Conservation (phyloP, 2,329 filamentous ascomycete genomes). For the Colletotrichum tofieldiae region DNA sequence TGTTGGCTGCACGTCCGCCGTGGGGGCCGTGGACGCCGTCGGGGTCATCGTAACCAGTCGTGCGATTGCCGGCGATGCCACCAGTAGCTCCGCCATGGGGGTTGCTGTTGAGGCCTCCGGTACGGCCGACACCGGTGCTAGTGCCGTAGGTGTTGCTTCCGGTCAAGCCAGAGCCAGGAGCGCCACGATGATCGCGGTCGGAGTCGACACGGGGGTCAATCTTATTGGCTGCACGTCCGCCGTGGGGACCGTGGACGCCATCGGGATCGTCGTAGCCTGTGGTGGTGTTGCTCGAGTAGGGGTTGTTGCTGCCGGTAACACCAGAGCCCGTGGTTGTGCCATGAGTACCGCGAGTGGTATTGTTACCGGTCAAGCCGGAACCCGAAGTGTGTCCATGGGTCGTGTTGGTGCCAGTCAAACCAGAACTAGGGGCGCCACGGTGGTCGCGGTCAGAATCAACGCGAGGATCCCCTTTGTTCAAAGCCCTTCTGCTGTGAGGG, state of each 20-base stretch:
- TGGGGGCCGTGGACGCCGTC: constrained; percentile 31
- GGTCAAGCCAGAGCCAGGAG: constrained; percentile 17
- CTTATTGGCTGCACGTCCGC: constrained; percentile 59
- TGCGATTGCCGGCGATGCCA: constrained; percentile 50
- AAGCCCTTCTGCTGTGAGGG: constrained; percentile 55
- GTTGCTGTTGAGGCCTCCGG: constrained; percentile 46
- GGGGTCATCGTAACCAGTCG: constrained; percentile 28
- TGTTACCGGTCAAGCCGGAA: constrained; percentile 44
- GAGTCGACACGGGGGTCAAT: constrained; percentile 65
- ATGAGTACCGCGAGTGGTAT: constrained; percentile 54
- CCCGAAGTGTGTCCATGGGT: background rate
- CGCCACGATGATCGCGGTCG: constrained; percentile 54
- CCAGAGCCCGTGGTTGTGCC: constrained; percentile 59
- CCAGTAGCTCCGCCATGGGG: constrained; percentile 48
- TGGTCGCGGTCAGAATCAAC: constrained; percentile 62
- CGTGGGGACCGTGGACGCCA: constrained; percentile 53
- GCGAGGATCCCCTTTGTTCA: constrained; percentile 65
- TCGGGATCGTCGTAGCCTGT: constrained; percentile 35
- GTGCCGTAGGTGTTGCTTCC: constrained; percentile 25
- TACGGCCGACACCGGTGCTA: constrained; percentile 42
- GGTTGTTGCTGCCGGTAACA: constrained; percentile 37
- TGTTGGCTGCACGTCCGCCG: constrained; percentile 16
- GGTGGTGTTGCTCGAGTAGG: constrained; percentile 4
- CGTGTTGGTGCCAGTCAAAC: constrained; percentile 17
- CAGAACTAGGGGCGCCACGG: constrained; percentile 21